Evolutionary conservation across 495 filamentous ascomycete genomes (phyloP).

Genomic region (Penicillium samsonianum): DNA sequence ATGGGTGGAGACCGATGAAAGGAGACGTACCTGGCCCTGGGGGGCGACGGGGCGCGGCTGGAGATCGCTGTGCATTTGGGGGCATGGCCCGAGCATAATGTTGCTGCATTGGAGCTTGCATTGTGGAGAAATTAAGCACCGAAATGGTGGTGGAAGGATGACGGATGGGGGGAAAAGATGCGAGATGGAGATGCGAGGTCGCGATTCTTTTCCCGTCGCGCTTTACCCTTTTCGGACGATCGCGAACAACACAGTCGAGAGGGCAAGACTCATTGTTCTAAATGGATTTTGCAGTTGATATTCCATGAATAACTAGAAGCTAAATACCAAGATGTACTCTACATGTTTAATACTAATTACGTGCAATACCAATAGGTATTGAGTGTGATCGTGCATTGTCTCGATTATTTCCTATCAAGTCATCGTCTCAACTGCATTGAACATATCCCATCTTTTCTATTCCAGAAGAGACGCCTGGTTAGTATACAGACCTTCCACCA

Average conservation of each 20-base stretch:
- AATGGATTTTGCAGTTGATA: not conserved
- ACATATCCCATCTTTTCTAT: conserved; percentile 45
- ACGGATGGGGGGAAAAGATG: conserved; percentile 25
- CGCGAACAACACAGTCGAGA: conserved; percentile 12
- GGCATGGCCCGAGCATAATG: conserved; percentile 48
- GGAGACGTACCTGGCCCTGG: conserved; percentile 40
- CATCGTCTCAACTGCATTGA: conserved; percentile 26
- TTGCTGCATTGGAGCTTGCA: conserved; percentile 49
- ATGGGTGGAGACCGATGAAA: conserved; percentile 18
- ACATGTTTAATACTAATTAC: not conserved
- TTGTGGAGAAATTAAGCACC: conserved; percentile 27
- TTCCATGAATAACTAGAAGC: not conserved
- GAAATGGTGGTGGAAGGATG: conserved; percentile 14
- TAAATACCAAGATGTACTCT: not conserved
- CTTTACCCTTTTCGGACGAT: conserved; percentile 43
- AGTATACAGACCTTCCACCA: conserved; percentile 95
- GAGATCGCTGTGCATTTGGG: conserved; percentile 45
- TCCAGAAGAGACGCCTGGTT: conserved; percentile 96
- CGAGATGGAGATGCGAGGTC: conserved; percentile 33
- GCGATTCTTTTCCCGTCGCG: conserved; percentile 46
- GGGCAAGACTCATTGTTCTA: not conserved
- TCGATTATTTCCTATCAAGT: conserved; percentile 28
- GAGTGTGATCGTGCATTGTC: conserved; percentile 15
- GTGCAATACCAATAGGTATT: not conserved
- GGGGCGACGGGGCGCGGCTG: conserved; percentile 49